A percentile compares a stretch with the other conserved stretches of the same genome.
These are phyloP conservation scores for Poa annua DNA, from an alignment of 176 grass and related monocot genomes.

Conservation along the genomic window DNA sequence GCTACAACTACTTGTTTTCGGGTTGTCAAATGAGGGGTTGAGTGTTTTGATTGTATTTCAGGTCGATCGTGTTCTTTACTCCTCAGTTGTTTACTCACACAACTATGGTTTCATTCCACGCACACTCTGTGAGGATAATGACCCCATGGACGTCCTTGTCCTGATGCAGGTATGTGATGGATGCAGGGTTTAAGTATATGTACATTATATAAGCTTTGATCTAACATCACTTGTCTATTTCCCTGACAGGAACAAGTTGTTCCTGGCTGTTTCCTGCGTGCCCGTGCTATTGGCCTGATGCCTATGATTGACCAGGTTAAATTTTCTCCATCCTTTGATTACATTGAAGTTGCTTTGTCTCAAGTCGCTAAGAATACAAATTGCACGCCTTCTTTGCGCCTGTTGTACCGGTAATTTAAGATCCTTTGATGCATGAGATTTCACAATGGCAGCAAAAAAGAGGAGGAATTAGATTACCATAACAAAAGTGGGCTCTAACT, in stretches of 20 bases:
- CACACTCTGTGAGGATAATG: slow-evolving; percentile 89
- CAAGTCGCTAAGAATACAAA: slow-evolving; percentile 5
- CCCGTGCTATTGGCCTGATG: slow-evolving; percentile 98
- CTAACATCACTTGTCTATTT: slow-evolving; percentile 13
- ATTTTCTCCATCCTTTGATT: slow-evolving; percentile 22
- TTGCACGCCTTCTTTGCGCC: not conserved
- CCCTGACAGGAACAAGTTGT: slow-evolving; percentile 79
- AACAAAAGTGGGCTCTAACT: not conserved
- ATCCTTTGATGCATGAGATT: slow-evolving; percentile 5
- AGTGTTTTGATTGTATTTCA: slow-evolving; percentile 49
- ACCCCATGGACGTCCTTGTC: slow-evolving; percentile 90
- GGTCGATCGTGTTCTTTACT: slow-evolving; percentile 98
- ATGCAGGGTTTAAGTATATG: slow-evolving; percentile 10
- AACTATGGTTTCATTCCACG: slow-evolving; percentile 98
- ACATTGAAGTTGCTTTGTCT: slow-evolving; percentile 34
- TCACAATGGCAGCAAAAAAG: not conserved
- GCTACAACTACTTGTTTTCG: not conserved
- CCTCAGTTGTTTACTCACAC: slow-evolving; percentile 97
- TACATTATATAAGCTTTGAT: slow-evolving; percentile 10
- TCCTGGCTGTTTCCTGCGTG: slow-evolving; percentile 88
- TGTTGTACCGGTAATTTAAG: slow-evolving; percentile 25
- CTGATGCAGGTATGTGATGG: slow-evolving; percentile 82
- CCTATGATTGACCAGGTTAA: slow-evolving; percentile 99
- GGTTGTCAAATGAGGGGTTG: not conserved
- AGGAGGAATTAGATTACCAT: not conserved